These are phyloP conservation scores for Xylariaceae sp. DNA, from an alignment of 2,329 filamentous ascomycete genomes.

Conservation along the genomic window DNA sequence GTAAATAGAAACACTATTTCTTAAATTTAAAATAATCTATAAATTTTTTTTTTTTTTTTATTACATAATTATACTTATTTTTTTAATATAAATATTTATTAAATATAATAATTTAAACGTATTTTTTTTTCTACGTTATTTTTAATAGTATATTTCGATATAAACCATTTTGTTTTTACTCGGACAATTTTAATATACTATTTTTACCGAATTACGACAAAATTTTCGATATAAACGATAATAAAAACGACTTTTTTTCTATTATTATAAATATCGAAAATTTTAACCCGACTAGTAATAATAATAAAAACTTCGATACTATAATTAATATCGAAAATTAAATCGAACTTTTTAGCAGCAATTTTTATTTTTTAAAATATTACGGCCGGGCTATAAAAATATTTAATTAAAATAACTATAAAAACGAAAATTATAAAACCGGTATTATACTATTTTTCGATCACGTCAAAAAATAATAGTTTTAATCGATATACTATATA, in stretches of 20 bases:
- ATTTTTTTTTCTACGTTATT: no score
- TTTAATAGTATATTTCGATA: no score
- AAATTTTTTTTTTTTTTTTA: no score
- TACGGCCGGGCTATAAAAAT: slow-evolving; percentile 12
- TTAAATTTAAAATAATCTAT: no score
- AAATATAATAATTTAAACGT: no score
- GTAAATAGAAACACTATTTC: no score
- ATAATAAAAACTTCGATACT: not conserved
- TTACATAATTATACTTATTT: no score
- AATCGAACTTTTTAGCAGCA: slow-evolving; percentile 16
- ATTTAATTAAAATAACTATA: slow-evolving; percentile 12
- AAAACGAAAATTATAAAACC: slow-evolving; percentile 11
- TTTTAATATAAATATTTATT: no score
- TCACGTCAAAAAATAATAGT: not conserved
- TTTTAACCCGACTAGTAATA: not conserved
- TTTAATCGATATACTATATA: not conserved
- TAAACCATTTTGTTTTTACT: not conserved
- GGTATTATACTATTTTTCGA: slow-evolving; percentile 7
- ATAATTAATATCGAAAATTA: slow-evolving; percentile 7
- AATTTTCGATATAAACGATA: not conserved
- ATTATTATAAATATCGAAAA: not conserved
- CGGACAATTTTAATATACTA: not conserved
- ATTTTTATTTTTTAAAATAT: slow-evolving; percentile 17
- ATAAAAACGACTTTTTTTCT: not conserved
- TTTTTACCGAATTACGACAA: not conserved